These are phyloP conservation scores for Neurospora pannonica DNA, from an alignment of 495 filamentous ascomycete species.

Conservation along the genomic window DNA sequence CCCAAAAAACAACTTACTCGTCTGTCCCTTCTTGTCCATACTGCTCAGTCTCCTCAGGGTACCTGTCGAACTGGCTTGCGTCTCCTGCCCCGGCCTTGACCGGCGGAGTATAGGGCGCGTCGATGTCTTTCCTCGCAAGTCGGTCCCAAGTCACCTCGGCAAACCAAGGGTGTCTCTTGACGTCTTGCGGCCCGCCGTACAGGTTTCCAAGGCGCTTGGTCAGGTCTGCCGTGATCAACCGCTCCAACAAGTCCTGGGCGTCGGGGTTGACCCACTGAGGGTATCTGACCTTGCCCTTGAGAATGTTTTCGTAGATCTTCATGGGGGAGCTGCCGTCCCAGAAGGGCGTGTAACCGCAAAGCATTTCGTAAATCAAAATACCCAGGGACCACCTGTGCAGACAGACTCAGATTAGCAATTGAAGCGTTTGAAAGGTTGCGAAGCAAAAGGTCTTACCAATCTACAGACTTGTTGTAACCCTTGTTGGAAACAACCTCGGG, in stretches of 20 bases:
- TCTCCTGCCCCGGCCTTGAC: conserved; percentile 88
- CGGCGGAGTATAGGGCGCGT: conserved; percentile 96
- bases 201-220: conserved; percentile 93
- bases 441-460: conserved; percentile 60
- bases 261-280: conserved; percentile 91
- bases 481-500: conserved; percentile 96
- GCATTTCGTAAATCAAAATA: conserved; percentile 98
- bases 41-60: conserved; percentile 89
- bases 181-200: conserved; percentile 83
- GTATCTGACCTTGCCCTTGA: conserved; percentile 88
- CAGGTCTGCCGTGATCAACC: conserved; percentile 87
- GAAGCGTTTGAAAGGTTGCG: neutral
- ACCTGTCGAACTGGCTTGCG: conserved; percentile 95
- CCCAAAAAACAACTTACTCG: conserved; percentile 60
- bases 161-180: conserved; percentile 95
- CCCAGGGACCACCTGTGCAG: conserved; percentile 85
- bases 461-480: conserved; percentile 98
- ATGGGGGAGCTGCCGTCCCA: conserved; percentile 96
- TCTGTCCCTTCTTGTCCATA: conserved; percentile 73
- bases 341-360: conserved; percentile 96
- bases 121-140: conserved; percentile 87
- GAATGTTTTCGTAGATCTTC: conserved; percentile 99
- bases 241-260: conserved; percentile 82
- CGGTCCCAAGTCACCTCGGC: conserved; percentile 96
- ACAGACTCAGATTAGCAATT: neutral